phyloP scores from a whole-genome alignment of 1,139 yeast species.

The Candida smagusa region DNA sequence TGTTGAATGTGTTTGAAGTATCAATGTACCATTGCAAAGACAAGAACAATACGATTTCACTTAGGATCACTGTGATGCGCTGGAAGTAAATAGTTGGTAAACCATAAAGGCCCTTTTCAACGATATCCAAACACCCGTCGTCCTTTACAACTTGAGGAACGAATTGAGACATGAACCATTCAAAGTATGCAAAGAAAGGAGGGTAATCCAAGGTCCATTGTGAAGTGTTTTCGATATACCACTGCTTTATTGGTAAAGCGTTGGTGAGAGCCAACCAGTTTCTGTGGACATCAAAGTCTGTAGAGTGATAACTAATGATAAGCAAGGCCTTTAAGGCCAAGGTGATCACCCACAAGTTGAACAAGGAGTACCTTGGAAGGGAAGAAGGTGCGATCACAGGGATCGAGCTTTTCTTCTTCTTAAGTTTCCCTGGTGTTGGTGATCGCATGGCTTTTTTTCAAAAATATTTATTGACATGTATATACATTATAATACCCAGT shows the following conservation, averaged over 20 bases:
- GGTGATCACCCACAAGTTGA: slow-evolving; percentile 40
- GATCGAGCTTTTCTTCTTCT: neutral
- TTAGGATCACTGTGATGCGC: slow-evolving; percentile 70
- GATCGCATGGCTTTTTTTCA: no score
- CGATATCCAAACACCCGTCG: slow-evolving; percentile 80
- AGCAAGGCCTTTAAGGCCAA: slow-evolving; percentile 36
- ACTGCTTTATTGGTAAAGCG: slow-evolving; percentile 66
- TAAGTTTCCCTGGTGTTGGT: neutral
- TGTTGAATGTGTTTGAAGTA: slow-evolving; percentile 32
- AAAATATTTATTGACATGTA: no score
- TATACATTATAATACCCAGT: no score
- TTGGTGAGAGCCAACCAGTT: slow-evolving; percentile 94
- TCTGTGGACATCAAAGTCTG: slow-evolving; percentile 96
- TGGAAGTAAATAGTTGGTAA: slow-evolving; percentile 80
- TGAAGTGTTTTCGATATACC: slow-evolving; percentile 84
- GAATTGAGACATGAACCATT: slow-evolving; percentile 69
- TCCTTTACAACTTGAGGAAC: slow-evolving; percentile 61
- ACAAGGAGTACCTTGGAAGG: slow-evolving; percentile 21
- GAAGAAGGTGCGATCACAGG: neutral
- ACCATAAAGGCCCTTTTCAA: slow-evolving; percentile 64
- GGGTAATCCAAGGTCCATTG: slow-evolving; percentile 98
- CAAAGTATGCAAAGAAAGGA: slow-evolving; percentile 95
- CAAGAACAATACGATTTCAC: slow-evolving; percentile 69
- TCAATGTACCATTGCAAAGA: slow-evolving; percentile 72
- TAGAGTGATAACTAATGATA: slow-evolving; percentile 61